A percentile compares a stretch with the other conserved stretches of the same genome.
These are phyloP conservation scores for Colletotrichum tamarilloi DNA, from an alignment of 2,329 filamentous ascomycete genomes.

Conservation along the genomic window DNA sequence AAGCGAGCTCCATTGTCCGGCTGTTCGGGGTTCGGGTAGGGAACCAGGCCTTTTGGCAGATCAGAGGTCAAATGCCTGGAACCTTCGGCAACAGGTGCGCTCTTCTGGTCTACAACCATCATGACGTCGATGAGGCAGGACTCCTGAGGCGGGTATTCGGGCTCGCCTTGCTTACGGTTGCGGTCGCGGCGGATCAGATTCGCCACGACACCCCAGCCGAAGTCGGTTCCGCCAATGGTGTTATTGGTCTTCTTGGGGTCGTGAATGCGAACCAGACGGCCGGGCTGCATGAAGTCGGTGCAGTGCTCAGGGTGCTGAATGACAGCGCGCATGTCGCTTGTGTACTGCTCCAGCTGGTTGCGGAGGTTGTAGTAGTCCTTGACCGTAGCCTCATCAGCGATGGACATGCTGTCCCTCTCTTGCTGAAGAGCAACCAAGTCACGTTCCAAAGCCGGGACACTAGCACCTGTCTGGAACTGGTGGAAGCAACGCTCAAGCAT, in stretches of 20 bases:
- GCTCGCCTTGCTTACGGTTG: slow-evolving; percentile 72
- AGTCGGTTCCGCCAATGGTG: slow-evolving; percentile 72
- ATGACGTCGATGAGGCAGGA: slow-evolving; percentile 86
- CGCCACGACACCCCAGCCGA: slow-evolving; percentile 93
- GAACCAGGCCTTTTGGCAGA: slow-evolving; percentile 73
- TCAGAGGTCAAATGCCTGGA: slow-evolving; percentile 50
- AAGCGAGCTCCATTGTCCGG: slow-evolving; percentile 63
- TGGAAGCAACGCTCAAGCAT: slow-evolving; percentile 99
- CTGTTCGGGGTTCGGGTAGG: slow-evolving; percentile 71
- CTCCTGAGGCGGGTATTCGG: slow-evolving; percentile 79
- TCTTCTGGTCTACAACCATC: slow-evolving; percentile 67
- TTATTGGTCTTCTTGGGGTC: slow-evolving; percentile 63
- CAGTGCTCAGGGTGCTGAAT: slow-evolving; percentile 93
- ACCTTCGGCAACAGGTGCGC: slow-evolving; percentile 55
- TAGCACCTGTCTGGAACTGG: slow-evolving; percentile 96
- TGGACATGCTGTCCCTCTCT: slow-evolving; percentile 77
- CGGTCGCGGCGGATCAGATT: slow-evolving; percentile 74
- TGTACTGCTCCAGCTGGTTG: slow-evolving; percentile 84
- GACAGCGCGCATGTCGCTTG: slow-evolving; percentile 89
- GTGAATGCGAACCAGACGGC: slow-evolving; percentile 89
- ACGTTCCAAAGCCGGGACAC: slow-evolving; percentile 85
- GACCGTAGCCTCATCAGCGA: slow-evolving; percentile 87
- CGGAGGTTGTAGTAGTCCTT: slow-evolving; percentile 95
- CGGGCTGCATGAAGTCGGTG: slow-evolving; percentile 84
- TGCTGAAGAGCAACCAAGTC: slow-evolving; percentile 83